Percentiles rank a stretch among this genome's conserved stretches.
phyloP scores from a whole-genome alignment of 371 early-diverging fungal species.

The Mortierella sp. region DNA sequence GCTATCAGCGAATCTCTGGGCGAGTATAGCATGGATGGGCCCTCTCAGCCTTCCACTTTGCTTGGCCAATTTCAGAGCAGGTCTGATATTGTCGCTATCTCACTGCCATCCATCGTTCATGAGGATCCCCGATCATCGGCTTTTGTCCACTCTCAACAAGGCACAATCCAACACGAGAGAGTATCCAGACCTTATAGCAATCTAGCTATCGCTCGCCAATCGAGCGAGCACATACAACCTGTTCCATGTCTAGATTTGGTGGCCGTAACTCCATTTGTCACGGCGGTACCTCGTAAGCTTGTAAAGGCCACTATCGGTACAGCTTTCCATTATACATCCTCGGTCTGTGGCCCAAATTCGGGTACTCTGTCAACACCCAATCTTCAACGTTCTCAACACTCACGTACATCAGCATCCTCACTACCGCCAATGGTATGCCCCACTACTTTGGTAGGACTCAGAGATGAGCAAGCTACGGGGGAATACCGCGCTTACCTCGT shows the following conservation, averaged over 20 bases:
- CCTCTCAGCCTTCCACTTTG: no score
- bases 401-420: neutral
- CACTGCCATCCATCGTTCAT: neutral
- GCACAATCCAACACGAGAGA: no score
- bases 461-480: neutral
- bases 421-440: neutral
- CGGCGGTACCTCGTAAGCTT: conserved; percentile 7
- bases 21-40: no score
- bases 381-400: neutral
- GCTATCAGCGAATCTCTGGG: neutral
- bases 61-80: no score
- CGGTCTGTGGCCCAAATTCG: neutral
- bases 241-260: conserved; percentile 2
- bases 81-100: no score
- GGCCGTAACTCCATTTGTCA: neutral
- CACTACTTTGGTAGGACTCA: neutral
- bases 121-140: neutral
- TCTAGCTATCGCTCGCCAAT: neutral
- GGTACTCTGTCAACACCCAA: neutral
- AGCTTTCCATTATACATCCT: conserved; percentile 25
- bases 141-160: no score
- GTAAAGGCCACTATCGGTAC: conserved; percentile 32
- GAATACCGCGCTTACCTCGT: conserved; percentile 26
- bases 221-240: conserved; percentile 14
- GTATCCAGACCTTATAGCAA: no score